These are phyloP conservation scores for Hyaloscypha hepaticicola DNA, from an alignment of 495 filamentous ascomycete genomes.

Conservation along the genomic window DNA sequence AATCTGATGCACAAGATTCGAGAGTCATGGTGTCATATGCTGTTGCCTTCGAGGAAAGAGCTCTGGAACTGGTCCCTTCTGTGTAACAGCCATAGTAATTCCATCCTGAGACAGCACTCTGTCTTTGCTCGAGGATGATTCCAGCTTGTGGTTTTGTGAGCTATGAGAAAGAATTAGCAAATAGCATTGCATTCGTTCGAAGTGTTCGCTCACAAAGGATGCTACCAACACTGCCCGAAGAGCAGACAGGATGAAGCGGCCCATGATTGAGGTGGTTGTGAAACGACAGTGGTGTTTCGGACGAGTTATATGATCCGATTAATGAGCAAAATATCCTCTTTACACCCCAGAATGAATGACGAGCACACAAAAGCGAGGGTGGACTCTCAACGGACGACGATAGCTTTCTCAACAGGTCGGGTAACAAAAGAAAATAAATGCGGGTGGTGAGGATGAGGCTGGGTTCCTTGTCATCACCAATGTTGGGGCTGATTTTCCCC, in stretches of 20 bases:
- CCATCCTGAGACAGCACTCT: background rate
- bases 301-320: background rate
- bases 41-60: constrained; percentile 33
- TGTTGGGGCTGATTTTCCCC: background rate
- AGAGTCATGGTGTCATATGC: constrained; percentile 49
- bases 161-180: background rate
- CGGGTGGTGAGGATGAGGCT: background rate
- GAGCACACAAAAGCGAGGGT: background rate
- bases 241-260: background rate
- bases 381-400: background rate
- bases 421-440: background rate
- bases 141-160: background rate
- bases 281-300: background rate
- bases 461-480: background rate
- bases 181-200: background rate
- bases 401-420: background rate
- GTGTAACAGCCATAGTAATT: constrained; percentile 39
- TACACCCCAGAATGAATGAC: background rate
- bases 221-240: background rate
- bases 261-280: background rate
- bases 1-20: constrained; percentile 47
- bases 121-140: background rate
- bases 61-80: constrained; percentile 38
- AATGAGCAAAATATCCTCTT: background rate
- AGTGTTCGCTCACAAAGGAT: background rate